Evolutionary conservation across 2,329 filamentous ascomycete genomes (phyloP).

Genomic region (Phialemonium atrogriseum): DNA sequence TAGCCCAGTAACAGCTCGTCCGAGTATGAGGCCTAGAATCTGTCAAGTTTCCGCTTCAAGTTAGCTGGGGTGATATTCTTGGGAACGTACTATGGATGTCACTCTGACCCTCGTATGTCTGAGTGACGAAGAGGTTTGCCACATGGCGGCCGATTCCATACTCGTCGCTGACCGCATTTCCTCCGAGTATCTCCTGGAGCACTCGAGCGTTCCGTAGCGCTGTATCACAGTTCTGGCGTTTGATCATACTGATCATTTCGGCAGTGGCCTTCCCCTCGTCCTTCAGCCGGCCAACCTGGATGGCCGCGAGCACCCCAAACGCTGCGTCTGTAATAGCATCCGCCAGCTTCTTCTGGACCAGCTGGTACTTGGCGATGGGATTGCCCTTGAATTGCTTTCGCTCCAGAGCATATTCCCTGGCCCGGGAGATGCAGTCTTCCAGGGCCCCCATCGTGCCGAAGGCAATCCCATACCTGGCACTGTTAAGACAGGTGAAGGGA

Average conservation of each 20-base stretch:
- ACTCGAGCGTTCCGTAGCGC: constrained; percentile 71
- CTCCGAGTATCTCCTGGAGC: constrained; percentile 93
- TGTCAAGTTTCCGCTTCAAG: neutral
- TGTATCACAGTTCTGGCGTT: constrained; percentile 93
- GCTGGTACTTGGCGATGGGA: constrained; percentile 89
- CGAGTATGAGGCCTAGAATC: constrained; percentile 56
- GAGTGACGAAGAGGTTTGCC: constrained; percentile 91
- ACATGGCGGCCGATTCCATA: constrained; percentile 94
- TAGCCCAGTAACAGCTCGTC: constrained; percentile 60
- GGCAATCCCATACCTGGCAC: constrained; percentile 85
- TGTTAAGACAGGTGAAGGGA: constrained; percentile 91
- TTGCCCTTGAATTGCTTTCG: constrained; percentile 95
- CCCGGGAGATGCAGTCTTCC: constrained; percentile 78
- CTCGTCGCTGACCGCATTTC: constrained; percentile 96
- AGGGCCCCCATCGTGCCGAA: constrained; percentile 90
- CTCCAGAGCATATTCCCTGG: constrained; percentile 82
- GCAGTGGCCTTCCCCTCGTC: constrained; percentile 80
- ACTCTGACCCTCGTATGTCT: constrained; percentile 97
- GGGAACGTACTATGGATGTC: constrained; percentile 80
- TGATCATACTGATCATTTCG: constrained; percentile 96
- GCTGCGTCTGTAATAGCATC: constrained; percentile 87
- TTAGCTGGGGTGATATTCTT: neutral
- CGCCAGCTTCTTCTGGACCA: constrained; percentile 95
- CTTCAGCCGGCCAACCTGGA: constrained; percentile 88
- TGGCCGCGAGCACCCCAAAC: constrained; percentile 80